Evolutionary conservation across 495 filamentous ascomycete species (phyloP), one percentile per base, ranked within the genome.

Genomic region (Staphylotrichum longicolle): DNA sequence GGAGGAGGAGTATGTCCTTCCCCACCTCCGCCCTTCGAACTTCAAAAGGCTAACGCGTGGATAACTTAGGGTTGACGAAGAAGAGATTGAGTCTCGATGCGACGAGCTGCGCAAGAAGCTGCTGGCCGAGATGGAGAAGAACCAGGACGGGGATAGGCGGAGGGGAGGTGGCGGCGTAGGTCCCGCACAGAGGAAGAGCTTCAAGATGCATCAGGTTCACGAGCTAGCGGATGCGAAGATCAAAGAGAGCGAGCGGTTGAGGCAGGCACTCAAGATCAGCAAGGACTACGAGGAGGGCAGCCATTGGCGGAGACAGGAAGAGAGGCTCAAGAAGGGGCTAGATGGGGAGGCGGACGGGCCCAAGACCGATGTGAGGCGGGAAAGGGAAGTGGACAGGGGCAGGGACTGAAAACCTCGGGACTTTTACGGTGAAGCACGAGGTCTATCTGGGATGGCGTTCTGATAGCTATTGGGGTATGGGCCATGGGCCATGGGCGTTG

Each of bases 221-320:
- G 93, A 98, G 76, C 75, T 96, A 67, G 94, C 94, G 32, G 88
- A 92, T 71, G 93, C 93, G 57, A 99, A 99, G 85, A 93, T 96
- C 69, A 87, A 89, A 72, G 93, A 99, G 82, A 96, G 87, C 72
- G 92, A 97, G 80, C 80, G 89, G 74, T 78, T 98, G 70, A 77
- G 93, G 62, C 91, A 84, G 75, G 94, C 94, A 33, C 81, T 99
- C 72, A 91, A 91, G 51, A 96, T 98, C 64, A 83, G 85, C 64
- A 87, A 87, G 76, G 85, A 96, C 78, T 90, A 93, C 73, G 88
- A 95, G 75, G 93, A 94, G 66, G 91, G 90, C 37, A 77, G 87
- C 56, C 83, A 91, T 74, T 88, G 89, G 88, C 77, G 79, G 75
- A 81, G 78, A 68, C 82, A 88, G 67, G 86, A 89, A 73, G 90